Evolutionary conservation across 441 rosid species (phyloP).

Genomic region (Erodium trifolium): DNA sequence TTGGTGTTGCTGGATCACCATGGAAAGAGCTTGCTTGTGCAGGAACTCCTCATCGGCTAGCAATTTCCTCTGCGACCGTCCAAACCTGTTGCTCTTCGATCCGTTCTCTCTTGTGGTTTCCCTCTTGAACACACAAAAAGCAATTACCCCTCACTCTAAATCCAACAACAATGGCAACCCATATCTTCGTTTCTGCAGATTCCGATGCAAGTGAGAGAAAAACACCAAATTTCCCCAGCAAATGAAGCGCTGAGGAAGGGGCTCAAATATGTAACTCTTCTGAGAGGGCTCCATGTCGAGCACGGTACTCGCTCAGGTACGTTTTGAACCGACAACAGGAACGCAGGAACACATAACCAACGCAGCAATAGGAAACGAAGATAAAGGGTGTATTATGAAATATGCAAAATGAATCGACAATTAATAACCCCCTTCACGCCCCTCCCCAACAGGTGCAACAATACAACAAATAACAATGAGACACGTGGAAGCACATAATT

Average conservation of each 20-base stretch:
- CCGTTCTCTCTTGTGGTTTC: constrained; percentile 33
- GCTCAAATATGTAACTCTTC: too few relatives aligned
- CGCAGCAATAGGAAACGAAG: too few relatives aligned
- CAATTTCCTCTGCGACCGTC: constrained; percentile 67
- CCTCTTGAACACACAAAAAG: constrained; percentile 47
- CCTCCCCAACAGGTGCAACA: too few relatives aligned
- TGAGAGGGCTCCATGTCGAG: too few relatives aligned
- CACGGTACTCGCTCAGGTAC: too few relatives aligned
- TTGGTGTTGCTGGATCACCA: constrained; percentile 76
- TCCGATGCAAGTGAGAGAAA: background rate
- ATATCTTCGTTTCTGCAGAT: background rate
- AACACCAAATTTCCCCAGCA: background rate
- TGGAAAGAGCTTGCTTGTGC: constrained; percentile 64
- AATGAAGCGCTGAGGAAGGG: background rate
- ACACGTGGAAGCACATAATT: too few relatives aligned
- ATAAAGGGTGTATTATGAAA: too few relatives aligned
- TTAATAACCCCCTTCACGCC: too few relatives aligned
- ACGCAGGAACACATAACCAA: too few relatives aligned
- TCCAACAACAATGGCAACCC: constrained; percentile 9
- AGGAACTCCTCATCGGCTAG: constrained; percentile 53
- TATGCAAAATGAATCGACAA: too few relatives aligned
- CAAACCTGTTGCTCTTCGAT: constrained; percentile 54
- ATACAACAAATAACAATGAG: too few relatives aligned
- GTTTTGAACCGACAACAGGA: too few relatives aligned
- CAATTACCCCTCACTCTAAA: constrained; percentile 42